Evolutionary conservation across 163 green algal genomes (phyloP), one percentile per base, ranked within the genome.

Genomic region (Prototheca cutis): DNA sequence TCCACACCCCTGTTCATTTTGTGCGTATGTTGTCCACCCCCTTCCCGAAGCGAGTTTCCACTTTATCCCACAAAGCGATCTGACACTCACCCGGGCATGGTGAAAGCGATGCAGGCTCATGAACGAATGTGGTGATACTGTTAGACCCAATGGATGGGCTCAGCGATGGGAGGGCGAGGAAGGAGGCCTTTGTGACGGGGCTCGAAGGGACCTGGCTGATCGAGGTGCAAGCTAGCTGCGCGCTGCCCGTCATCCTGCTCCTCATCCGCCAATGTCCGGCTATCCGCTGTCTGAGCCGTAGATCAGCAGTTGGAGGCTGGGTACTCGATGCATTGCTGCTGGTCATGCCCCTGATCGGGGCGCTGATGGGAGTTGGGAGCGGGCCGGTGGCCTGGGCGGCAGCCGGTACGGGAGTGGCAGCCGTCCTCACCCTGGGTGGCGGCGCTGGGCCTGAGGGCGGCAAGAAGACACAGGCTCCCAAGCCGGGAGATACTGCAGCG

Each of bases 141-240:
- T 45, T 45, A 45, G 10, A 45, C 8, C 36, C 36, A 45, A 13
- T 45, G 10, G 13, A 21, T 8, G 10, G 10, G 36, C 36, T 45
- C 36, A 13, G 13, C 13, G 36, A 45, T 13, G 10, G 8, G 8
- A 45, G 36, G 13, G 8, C 36, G 42, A 17, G 17, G 13, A 70
- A 70, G 39, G 67, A 75, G 51, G 67, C 61, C 1, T 69, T 70
- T 36, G 67, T 75, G 15, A 52, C 60, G 6, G 67, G 67, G 3
- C 61, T 58, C 24, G 17, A 3, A 23, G 67, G 67, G 5, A 63
- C 53, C 13, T 48, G 25, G 15, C 5, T 53, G 28, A 1, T 4
- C 3, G 67, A 74, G 27, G 48, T 69, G 17, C 34, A 57, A 18
- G 45, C 51, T 2, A 25, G 62, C 5, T 33, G 60, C 3, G 23